Percentiles rank a stretch among this genome's conserved stretches.
phyloP scores from a whole-genome alignment of 441 rosid species.

The Populus hybrid region DNA sequence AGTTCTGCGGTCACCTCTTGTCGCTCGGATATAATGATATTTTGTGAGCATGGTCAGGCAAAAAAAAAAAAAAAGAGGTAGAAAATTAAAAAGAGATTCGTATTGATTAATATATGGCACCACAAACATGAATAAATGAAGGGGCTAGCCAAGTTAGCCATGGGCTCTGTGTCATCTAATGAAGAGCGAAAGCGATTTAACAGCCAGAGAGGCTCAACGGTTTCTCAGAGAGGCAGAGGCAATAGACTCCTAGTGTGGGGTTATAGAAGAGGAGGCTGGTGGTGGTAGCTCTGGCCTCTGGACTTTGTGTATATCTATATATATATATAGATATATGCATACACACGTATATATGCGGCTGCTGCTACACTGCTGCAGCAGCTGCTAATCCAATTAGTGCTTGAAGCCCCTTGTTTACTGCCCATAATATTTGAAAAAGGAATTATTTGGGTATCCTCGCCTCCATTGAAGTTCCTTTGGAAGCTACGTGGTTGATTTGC shows the following conservation, averaged over 20 bases:
- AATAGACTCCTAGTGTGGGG: constrained; percentile 24
- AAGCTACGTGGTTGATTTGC: constrained; percentile 28
- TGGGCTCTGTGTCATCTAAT: constrained; percentile 25
- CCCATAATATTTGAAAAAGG: constrained; percentile 11
- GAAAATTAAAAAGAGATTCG: too few relatives aligned
- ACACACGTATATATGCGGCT: too few relatives aligned
- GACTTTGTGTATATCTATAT: too few relatives aligned
- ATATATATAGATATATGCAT: too few relatives aligned
- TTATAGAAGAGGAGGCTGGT: not conserved
- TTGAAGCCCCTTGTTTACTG: not conserved
- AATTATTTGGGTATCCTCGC: constrained; percentile 34
- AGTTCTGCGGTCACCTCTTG: not conserved
- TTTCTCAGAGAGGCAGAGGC: constrained; percentile 23
- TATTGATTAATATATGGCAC: too few relatives aligned
- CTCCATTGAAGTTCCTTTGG: constrained; percentile 20
- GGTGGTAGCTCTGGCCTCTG: not conserved
- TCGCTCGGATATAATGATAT: not conserved
- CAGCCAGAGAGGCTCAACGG: constrained; percentile 37
- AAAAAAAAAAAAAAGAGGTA: too few relatives aligned
- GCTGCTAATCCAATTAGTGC: not conserved
- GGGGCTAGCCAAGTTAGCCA: not conserved
- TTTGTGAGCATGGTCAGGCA: not conserved
- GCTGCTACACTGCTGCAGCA: not conserved
- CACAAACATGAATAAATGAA: constrained; percentile 24
- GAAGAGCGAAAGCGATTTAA: constrained; percentile 36